Evolutionary conservation across 2,329 filamentous ascomycete species (phyloP), one percentile per base, ranked within the genome.

Genomic region (Coniochaeta sp.): DNA sequence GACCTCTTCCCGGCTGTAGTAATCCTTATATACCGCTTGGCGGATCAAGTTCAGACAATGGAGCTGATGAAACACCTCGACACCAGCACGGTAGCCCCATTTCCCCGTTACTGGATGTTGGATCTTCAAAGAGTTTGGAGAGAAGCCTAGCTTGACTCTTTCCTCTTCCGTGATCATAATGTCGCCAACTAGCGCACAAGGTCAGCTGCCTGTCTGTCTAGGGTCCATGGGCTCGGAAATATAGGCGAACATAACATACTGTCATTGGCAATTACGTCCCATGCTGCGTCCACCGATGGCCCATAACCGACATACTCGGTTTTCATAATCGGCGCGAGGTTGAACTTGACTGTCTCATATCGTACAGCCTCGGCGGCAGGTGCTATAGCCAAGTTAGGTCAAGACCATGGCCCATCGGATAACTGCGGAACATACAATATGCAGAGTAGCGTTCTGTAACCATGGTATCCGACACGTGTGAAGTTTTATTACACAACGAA

Each of bases 51-150:
- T 81, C 40, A 81, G 70, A 68, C 79, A 81, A 66, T 81, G 79
- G 36, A 82, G 73, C 65, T 81, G 81, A 68, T 85, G 82, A 70
- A 85, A 84, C 0, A 83, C 81, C 65, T 85, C 81, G 3, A 85
- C 71, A 0, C 79, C 84, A 0, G 84, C 82, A n/a, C 83, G 76
- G 65, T 85, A 87, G 0, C 83, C 84, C 40, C 78, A 77, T 60
- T 81, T 75, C 19, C 83, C 84, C 1, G 83, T 84, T 52, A 73
- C 74, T 5, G 82, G 79, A 63, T 86, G 74, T 10, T 78, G 81
- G 63, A 84, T 79, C 65, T 78, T 80, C n/a, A 86, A 73, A 0
- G 81, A 81, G 24, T 77, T 71, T 2, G 80, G 79, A 62, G 84
- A 80, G 4, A 80, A 72, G 4, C 78, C 78, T 0, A 87, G 77